A percentile compares a stretch with the other conserved stretches of the same genome.
phyloP scores from a whole-genome alignment of 75 land plant genomes.

The Azolla pinnata region DNA sequence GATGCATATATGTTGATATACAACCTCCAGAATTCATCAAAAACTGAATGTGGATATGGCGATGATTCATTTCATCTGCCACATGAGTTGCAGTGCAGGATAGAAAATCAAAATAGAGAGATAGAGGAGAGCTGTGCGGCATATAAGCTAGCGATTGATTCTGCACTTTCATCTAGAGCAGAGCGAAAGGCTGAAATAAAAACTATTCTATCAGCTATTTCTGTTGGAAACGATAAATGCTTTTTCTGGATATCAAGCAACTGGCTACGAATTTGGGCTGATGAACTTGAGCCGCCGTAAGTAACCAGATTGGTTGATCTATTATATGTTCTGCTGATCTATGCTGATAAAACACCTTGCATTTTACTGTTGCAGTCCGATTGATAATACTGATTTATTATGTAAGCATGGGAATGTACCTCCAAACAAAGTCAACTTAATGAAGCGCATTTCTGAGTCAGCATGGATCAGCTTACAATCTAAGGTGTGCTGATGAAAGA shows the following conservation, averaged over 20 bases:
- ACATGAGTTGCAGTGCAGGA: slow-evolving; percentile 43
- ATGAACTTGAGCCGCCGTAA: slow-evolving; percentile 57
- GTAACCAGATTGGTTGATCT: slow-evolving; percentile 10
- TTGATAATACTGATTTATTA: slow-evolving; percentile 56
- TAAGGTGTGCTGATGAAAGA: slow-evolving; percentile 39
- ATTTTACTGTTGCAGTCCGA: slow-evolving; percentile 32
- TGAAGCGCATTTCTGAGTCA: slow-evolving; percentile 63
- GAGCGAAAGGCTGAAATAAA: slow-evolving; percentile 70
- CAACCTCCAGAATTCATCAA: no score
- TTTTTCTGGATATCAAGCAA: slow-evolving; percentile 83
- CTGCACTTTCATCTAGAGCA: slow-evolving; percentile 30
- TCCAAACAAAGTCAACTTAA: slow-evolving; percentile 37
- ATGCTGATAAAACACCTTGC: not conserved
- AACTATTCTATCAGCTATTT: slow-evolving; percentile 54
- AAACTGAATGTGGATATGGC: not conserved
- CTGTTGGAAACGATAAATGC: slow-evolving; percentile 45
- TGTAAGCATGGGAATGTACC: slow-evolving; percentile 75
- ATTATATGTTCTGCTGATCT: not conserved
- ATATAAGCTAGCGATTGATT: slow-evolving; percentile 43
- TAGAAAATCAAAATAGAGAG: slow-evolving; percentile 43
- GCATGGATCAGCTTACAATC: slow-evolving; percentile 60
- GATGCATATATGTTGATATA: slow-evolving; percentile 98
- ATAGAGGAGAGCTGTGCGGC: slow-evolving; percentile 42
- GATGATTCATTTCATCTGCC: slow-evolving; percentile 35
- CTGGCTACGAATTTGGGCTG: slow-evolving; percentile 96